Evolutionary conservation across 306 rosid species (phyloP), one percentile per base, ranked within the genome.

Genomic region (Senna tora): DNA sequence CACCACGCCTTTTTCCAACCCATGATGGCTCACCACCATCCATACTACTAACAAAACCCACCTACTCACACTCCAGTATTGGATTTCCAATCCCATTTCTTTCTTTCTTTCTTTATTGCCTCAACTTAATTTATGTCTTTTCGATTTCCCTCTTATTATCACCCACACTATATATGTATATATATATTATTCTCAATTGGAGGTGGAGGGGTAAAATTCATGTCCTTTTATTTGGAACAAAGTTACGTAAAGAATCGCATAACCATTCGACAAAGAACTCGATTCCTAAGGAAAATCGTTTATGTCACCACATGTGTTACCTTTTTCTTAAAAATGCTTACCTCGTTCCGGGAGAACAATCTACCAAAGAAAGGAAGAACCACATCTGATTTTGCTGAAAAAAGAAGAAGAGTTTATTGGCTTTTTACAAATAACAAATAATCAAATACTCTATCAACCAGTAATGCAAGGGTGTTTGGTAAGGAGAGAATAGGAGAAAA

Each of bases 171-270:
- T 36, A 5, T 33, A 2, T 33, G 6, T 33, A 33, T 33, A 33
- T 33, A 6, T 36, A 4, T 36, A 36, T 36, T 36, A 36, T 36
- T 36, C 8, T 36, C 39, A 36, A 36, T 36, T 36, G 39, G 8
- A 4, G 6, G 39, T 36, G 6, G n/a, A n/a, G 32, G 39, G 16
- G 50, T 2, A 10, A 22, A 69, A 6, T 22, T 30, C 16, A 17
- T 67, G 71, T 38, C 42, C 84, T 67, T 78, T 83, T 50, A 42
- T 41, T 69, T 62, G 36, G 8, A 6, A 65, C 43, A 69, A 69
- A 81, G 80, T 72, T 74, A 79, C 82, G 88, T 16, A 79, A 74
- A 81, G 88, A 64, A 85, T 81, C 56, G 28, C 68, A 78, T 34
- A 8, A 43, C 15, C 20, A 49, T 58, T 66, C 21, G 45, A 72